These are phyloP conservation scores for Quercus tomentella DNA, from an alignment of 331 rosid genomes.

Conservation along the genomic window DNA sequence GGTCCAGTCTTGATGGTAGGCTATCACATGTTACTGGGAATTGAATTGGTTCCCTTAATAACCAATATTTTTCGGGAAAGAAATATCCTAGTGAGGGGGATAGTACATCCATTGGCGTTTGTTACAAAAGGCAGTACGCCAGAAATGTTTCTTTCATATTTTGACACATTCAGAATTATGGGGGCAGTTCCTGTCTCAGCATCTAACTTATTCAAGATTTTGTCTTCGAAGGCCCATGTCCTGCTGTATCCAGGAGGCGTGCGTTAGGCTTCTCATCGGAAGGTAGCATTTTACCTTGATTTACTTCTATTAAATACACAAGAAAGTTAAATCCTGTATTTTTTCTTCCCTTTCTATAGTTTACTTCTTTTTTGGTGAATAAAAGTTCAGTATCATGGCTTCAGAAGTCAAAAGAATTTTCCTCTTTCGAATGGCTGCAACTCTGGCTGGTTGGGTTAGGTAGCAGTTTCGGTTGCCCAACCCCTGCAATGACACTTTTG, in stretches of 20 bases:
- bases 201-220: constrained; percentile 62
- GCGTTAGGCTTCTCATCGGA: constrained; percentile 92
- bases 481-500: too few species aligned
- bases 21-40: constrained; percentile 83
- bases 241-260: constrained; percentile 84
- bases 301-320: neutral
- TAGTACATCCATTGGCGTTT: constrained; percentile 83
- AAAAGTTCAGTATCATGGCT: neutral
- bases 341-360: neutral
- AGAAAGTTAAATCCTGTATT: too few species aligned
- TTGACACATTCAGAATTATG: constrained; percentile 54
- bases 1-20: constrained; percentile 91
- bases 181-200: constrained; percentile 81
- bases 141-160: constrained; percentile 46
- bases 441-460: too few species aligned
- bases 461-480: neutral
- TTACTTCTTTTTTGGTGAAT: neutral
- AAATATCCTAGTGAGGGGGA: constrained; percentile 59
- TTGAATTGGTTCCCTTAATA: constrained; percentile 52
- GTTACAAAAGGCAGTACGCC: neutral
- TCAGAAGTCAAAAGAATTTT: neutral
- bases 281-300: constrained; percentile 37
- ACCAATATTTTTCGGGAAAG: constrained; percentile 34
- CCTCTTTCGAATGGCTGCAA: neutral
- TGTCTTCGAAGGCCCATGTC: constrained; percentile 75